A percentile compares a stretch with the other conserved stretches of the same genome.
phyloP scores from a whole-genome alignment of 805 yeast genomes.

The Diddensiella transvaalensis region DNA sequence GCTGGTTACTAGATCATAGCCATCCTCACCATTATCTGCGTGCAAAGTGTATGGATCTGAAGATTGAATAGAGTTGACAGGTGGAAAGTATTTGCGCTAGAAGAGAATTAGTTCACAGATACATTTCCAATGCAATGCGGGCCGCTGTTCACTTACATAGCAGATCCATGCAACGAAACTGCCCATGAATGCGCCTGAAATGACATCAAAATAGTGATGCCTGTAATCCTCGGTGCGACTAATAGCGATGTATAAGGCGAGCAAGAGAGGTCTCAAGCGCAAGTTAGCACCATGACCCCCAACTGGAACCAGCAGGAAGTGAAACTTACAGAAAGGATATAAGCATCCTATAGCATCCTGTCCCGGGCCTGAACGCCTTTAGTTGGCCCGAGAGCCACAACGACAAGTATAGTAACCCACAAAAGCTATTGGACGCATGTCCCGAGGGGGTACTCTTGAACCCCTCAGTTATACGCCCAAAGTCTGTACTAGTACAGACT shows the following conservation, averaged over 20 bases:
- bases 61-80: conserved; percentile 13
- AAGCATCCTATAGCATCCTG: conserved; percentile 26
- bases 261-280: conserved; percentile 37
- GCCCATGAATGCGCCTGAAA: conserved; percentile 72
- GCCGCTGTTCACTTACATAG: conserved; percentile 16
- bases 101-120: not conserved
- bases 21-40: not conserved
- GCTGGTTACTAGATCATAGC: not conserved
- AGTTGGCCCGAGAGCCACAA: conserved; percentile 49
- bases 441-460: conserved; percentile 58
- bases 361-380: conserved; percentile 38
- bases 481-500: conserved; percentile 36
- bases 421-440: conserved; percentile 51
- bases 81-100: conserved; percentile 22
- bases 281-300: not conserved
- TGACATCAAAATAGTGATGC: conserved; percentile 85
- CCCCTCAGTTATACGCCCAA: conserved; percentile 43
- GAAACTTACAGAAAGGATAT: conserved; percentile 22
- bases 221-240: conserved; percentile 87
- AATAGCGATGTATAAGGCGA: conserved; percentile 75
- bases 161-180: conserved; percentile 49
- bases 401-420: conserved; percentile 45
- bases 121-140: no score
- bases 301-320: no score
- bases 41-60: conserved; percentile 16